phyloP scores from a whole-genome alignment of 257 asterid genomes.

The Petunia axillaris region DNA sequence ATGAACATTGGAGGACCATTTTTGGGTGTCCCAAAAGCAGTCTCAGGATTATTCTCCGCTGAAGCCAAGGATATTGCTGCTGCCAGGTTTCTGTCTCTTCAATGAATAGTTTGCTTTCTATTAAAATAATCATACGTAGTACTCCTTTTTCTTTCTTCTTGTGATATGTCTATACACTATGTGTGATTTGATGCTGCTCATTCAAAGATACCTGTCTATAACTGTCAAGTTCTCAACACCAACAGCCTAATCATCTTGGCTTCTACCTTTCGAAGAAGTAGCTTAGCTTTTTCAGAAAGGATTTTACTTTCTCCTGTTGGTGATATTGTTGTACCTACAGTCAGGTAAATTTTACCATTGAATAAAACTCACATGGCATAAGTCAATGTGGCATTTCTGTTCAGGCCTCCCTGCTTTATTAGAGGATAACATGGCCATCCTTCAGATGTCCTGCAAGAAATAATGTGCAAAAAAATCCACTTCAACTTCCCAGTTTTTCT shows the following conservation, averaged over 20 bases:
- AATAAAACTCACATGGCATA: background rate
- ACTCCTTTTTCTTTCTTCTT: slow-evolving; percentile 7
- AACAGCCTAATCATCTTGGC: slow-evolving; percentile 1
- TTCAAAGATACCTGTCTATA: slow-evolving; percentile 7
- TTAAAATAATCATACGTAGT: background rate
- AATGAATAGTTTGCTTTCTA: slow-evolving; percentile 23
- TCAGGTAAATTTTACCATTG: background rate
- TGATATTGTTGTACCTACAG: background rate
- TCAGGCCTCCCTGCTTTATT: background rate
- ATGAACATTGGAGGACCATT: slow-evolving; percentile 88
- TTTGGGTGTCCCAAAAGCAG: slow-evolving; percentile 80
- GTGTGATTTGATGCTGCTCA: background rate
- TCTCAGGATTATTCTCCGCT: slow-evolving; percentile 77
- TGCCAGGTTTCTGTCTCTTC: slow-evolving; percentile 59
- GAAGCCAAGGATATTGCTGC: slow-evolving; percentile 83
- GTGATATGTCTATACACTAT: background rate
- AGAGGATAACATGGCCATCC: background rate
- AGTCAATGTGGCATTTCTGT: background rate
- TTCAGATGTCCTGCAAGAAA: slow-evolving; percentile 13
- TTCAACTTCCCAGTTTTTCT: slow-evolving; percentile 3
- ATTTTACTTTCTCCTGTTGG: background rate
- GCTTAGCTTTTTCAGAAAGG: slow-evolving; percentile 16
- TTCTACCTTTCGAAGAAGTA: background rate
- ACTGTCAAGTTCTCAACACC: background rate
- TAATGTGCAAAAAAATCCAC: background rate